Conservation (phyloP, 2,329 filamentous ascomycete genomes). For the Aureobasidium sp. region DNA sequence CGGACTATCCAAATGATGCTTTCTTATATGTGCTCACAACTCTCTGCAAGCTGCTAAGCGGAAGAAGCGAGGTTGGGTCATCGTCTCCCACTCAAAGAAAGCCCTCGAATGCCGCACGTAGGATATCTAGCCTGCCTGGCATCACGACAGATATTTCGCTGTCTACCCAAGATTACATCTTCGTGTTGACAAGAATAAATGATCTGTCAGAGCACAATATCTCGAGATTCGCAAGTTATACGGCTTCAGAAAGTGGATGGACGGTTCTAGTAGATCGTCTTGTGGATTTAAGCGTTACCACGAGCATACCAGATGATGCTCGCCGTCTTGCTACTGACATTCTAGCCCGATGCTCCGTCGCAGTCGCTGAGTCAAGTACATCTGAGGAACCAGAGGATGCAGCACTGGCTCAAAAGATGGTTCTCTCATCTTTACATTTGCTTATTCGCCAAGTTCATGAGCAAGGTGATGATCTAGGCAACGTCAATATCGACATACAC, state of each 20-base stretch:
- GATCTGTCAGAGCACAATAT: constrained; percentile 41
- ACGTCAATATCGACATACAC: constrained; percentile 51
- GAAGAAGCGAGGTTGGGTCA: constrained; percentile 11
- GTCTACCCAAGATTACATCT: constrained; percentile 39
- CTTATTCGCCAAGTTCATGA: constrained; percentile 36
- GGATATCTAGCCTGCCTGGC: constrained; percentile 39
- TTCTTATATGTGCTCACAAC: constrained; percentile 73
- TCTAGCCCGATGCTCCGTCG: constrained; percentile 40
- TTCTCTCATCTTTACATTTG: constrained; percentile 35
- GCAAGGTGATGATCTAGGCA: constrained; percentile 23
- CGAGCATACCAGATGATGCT: constrained; percentile 35
- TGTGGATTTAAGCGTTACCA: constrained; percentile 39
- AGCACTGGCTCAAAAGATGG: constrained; percentile 26
- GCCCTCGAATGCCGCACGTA: constrained; percentile 21
- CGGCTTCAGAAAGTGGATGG: constrained; percentile 70
- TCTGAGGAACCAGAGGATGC: constrained; percentile 38
- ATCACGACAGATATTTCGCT: constrained; percentile 33
- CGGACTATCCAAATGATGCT: constrained; percentile 77
- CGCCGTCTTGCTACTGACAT: constrained; percentile 45
- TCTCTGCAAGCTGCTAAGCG: constrained; percentile 61
- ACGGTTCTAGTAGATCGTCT: constrained; percentile 53
- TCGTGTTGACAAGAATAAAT: constrained; percentile 43
- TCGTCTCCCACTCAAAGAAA: constrained; percentile 23
- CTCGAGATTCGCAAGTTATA: constrained; percentile 58
- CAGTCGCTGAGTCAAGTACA: constrained; percentile 47